Conservation (phyloP, 345 rosid species). For the Citrus hindsii region DNA sequence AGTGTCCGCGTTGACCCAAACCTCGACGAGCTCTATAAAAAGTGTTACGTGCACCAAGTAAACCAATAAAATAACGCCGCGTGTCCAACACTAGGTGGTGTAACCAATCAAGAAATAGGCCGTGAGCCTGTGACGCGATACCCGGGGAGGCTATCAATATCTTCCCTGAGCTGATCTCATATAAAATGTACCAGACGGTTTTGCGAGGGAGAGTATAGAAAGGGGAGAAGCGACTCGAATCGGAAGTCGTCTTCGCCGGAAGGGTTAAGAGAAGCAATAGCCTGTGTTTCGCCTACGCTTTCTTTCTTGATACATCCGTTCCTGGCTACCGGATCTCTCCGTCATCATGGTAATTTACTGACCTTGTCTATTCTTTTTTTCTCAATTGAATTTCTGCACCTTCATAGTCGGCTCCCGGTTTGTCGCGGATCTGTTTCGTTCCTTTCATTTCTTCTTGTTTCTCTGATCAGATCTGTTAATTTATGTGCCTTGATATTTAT, state of each 20-base stretch:
- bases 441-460: background rate
- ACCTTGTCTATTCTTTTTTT: background rate
- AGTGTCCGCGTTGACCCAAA: background rate
- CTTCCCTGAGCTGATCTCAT: no score
- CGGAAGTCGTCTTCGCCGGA: constrained; percentile 10
- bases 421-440: background rate
- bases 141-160: constrained; percentile 3
- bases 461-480: background rate
- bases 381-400: background rate
- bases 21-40: background rate
- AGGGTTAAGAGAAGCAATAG: background rate
- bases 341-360: constrained; percentile 31
- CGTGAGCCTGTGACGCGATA: constrained; percentile 17
- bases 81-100: background rate
- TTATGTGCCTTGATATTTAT: background rate
- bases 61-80: constrained; percentile 12
- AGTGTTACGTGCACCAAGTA: background rate
- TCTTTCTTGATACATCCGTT: constrained; percentile 9
- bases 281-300: constrained; percentile 3
- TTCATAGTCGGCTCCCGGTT: background rate
- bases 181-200: background rate
- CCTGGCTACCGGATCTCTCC: constrained; percentile 21
- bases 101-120: constrained; percentile 15
- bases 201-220: background rate
- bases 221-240: background rate